These are phyloP conservation scores for Talaromyces sp. DNA, from an alignment of 2,329 filamentous ascomycete genomes.

Conservation along the genomic window DNA sequence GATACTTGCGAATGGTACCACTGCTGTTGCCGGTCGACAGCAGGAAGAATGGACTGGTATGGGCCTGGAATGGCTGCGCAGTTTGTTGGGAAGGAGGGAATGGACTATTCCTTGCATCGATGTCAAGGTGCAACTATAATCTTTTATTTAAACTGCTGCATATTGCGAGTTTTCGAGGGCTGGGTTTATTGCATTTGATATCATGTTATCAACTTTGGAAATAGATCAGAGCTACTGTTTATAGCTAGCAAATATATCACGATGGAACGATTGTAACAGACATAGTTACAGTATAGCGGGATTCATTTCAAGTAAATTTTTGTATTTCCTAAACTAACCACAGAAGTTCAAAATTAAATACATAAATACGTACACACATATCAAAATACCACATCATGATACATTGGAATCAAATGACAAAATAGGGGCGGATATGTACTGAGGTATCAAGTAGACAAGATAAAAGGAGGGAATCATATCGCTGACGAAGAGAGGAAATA, in stretches of 20 bases:
- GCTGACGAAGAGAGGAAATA: constrained; percentile 15
- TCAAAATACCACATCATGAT: constrained; percentile 6
- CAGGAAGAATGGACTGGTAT: constrained; percentile 67
- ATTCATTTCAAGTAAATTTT: background rate
- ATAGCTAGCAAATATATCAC: background rate
- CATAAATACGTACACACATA: constrained; percentile 7
- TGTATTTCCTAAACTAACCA: background rate
- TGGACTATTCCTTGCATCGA: constrained; percentile 92
- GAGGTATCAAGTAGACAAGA: constrained; percentile 17
- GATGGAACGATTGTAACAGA: background rate
- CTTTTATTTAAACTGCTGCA: background rate
- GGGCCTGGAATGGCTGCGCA: constrained; percentile 82
- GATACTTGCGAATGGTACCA: background rate
- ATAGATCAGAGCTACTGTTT: background rate
- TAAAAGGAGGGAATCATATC: constrained; percentile 17
- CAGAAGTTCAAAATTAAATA: constrained; percentile 1
- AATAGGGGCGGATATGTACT: constrained; percentile 17
- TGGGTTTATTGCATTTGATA: background rate
- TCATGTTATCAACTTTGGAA: background rate
- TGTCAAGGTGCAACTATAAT: constrained; percentile 72
- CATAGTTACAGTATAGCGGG: background rate
- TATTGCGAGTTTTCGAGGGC: background rate
- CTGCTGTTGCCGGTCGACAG: background rate
- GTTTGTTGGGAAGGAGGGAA: constrained; percentile 74
- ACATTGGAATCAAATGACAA: constrained; percentile 3